Base-by-base conservation (phyloP, 768 basidiomycete species). In the Naganishia kalamii region DNA sequence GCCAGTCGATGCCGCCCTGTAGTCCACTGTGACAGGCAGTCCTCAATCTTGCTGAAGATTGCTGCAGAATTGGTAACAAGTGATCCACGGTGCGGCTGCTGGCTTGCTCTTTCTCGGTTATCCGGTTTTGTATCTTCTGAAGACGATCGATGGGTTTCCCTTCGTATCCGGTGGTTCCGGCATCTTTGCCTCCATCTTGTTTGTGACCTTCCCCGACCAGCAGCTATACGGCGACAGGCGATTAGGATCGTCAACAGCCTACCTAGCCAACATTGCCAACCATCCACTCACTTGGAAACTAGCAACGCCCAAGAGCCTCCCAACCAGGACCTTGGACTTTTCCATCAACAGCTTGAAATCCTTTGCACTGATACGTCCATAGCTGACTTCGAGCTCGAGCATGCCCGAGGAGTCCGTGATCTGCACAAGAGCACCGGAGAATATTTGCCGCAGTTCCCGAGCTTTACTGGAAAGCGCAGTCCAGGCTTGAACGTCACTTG, bases 321-420 rank as follows among this genome's bases (percentile, higher is more conserved):
- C 65, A 15, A 69, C 66, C 23, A 78, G 57, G 37, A 69, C 68
- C 51, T 75, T 73, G 30, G 61, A 52, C 61, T 73, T 74, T 27
- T 66, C 70, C 46, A 72, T 69, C 10, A 77, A 46, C 40, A 49
- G 54, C 25, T 72, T 70, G 60, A 79, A 43, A 60, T 78, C 74
- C 15, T 67, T 65, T 8, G 77, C 70, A 12, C 77, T 72, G 13
- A 77, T 63, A 15, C 72, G 67, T 5, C 77, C 76, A 19, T 72
- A 62, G 15, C 70, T 75, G 29, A 78, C 60, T 65, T 79, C 79
- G 23, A 78, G 65, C 40, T 76, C 70, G 5, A 78, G 63, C 65
- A 76, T 65, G 13, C 66, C 71, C 0, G 68, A 41, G 46, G 72
- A 70, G 2, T 70, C 77, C 29, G 65, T 67, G 4, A 77, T 49